Conservation (phyloP, 768 basidiomycete genomes). For the Mycena latifolia region DNA sequence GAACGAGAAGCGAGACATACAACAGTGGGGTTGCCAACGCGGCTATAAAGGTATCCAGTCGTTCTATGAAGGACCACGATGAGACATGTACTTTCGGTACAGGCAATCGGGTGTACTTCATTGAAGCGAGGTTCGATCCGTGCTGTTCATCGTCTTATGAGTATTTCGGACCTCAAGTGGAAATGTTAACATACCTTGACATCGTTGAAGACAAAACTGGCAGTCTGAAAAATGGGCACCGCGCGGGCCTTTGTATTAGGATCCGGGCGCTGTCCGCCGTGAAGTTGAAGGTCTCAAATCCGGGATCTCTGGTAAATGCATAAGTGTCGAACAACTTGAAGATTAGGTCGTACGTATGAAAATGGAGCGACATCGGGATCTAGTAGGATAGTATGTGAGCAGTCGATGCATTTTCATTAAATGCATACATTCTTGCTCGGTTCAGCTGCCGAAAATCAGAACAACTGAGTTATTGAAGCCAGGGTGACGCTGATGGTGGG, state of each 20-base stretch:
- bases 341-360: slow-evolving; percentile 4
- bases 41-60: slow-evolving; percentile 56
- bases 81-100: too few species aligned
- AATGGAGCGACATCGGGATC: slow-evolving; percentile 14
- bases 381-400: too few species aligned
- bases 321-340: background rate
- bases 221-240: slow-evolving; percentile 64
- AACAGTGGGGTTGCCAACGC: slow-evolving; percentile 60
- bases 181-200: slow-evolving; percentile 47
- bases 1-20: slow-evolving; percentile 29
- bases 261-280: slow-evolving; percentile 63
- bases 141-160: slow-evolving; percentile 4
- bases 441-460: too few species aligned
- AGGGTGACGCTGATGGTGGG: too few species aligned
- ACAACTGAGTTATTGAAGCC: too few species aligned
- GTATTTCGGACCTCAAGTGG: slow-evolving; percentile 53
- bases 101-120: slow-evolving; percentile 18
- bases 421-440: too few species aligned
- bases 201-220: slow-evolving; percentile 62
- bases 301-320: slow-evolving; percentile 42
- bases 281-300: slow-evolving; percentile 69
- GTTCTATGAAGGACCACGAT: slow-evolving; percentile 30
- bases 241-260: slow-evolving; percentile 60
- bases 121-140: slow-evolving; percentile 35
- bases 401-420: too few species aligned